A percentile compares a stretch with the other conserved stretches of the same genome.
Conservation (phyloP, 768 basidiomycete genomes). For the Boletus coccyginus region DNA sequence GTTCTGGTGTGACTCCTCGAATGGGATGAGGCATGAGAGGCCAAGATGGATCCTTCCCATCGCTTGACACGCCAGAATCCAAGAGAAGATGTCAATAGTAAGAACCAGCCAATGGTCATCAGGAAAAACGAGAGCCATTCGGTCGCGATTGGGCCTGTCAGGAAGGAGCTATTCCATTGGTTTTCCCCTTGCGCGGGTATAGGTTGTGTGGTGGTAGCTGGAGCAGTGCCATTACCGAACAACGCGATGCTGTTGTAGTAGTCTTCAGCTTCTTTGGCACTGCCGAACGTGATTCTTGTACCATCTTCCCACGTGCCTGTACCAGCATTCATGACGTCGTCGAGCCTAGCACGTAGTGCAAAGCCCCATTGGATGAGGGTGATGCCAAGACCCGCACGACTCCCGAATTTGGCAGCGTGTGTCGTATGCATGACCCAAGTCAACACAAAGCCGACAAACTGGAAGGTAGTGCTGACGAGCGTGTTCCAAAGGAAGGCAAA, state of each 20-base stretch:
- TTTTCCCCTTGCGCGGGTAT: conserved; percentile 5
- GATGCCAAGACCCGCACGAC: conserved; percentile 91
- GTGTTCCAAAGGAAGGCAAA: conserved; percentile 92
- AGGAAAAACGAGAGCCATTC: conserved; percentile 96
- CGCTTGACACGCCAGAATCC: conserved; percentile 89
- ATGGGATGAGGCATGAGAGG: conserved; percentile 42
- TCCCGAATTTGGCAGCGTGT: conserved; percentile 90
- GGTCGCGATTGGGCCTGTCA: conserved; percentile 67
- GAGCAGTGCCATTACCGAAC: conserved; percentile 27
- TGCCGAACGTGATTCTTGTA: conserved; percentile 40
- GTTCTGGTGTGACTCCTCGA: conserved; percentile 31
- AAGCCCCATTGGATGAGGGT: conserved; percentile 97
- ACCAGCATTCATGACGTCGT: conserved; percentile 37
- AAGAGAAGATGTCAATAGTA: conserved; percentile 86
- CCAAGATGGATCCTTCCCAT: conserved; percentile 77
- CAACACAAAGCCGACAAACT: conserved; percentile 90
- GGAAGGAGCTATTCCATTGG: conserved; percentile 38
- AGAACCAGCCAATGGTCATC: conserved; percentile 90
- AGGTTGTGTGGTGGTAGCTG: conserved; percentile 9
- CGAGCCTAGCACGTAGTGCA: conserved; percentile 58
- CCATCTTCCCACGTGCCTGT: conserved; percentile 29
- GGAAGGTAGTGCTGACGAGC: conserved; percentile 94
- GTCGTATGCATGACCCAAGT: conserved; percentile 94
- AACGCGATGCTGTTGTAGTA: conserved; percentile 35
- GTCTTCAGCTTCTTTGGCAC: conserved; percentile 44